Evolutionary conservation across 202 grass and related monocot genomes (phyloP).

Genomic region (Carex arenaria): DNA sequence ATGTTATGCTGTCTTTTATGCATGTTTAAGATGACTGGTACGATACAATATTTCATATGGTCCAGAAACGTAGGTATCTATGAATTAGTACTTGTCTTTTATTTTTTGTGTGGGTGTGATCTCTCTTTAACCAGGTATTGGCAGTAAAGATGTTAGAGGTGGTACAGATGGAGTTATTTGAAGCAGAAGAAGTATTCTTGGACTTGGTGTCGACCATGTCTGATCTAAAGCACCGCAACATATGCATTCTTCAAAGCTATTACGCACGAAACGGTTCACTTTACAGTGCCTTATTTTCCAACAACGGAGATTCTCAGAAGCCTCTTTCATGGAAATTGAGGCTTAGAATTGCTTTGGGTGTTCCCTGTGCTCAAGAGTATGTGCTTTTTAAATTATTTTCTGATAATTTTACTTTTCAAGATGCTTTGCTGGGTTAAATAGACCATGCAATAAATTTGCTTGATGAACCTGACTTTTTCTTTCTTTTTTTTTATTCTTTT

Average conservation of each 20-base stretch:
- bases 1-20: neutral
- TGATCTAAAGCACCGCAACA: constrained; percentile 69
- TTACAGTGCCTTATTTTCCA: constrained; percentile 70
- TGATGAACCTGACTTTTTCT: neutral
- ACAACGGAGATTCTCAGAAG: constrained; percentile 37
- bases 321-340: constrained; percentile 90
- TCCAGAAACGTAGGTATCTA: too few species aligned
- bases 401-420: neutral
- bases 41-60: neutral
- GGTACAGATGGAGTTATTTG: constrained; percentile 55
- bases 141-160: constrained; percentile 91
- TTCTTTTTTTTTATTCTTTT: too few species aligned
- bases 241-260: constrained; percentile 67
- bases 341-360: constrained; percentile 83
- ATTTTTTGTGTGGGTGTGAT: neutral
- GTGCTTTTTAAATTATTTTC: constrained; percentile 20
- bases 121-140: constrained; percentile 42
- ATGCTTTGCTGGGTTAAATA: neutral
- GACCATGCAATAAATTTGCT: too few species aligned
- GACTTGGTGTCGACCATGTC: constrained; percentile 83
- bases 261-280: constrained; percentile 78
- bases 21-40: neutral
- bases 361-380: constrained; percentile 87
- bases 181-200: constrained; percentile 83
- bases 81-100: too few species aligned